phyloP scores from a whole-genome alignment of 2,329 filamentous ascomycete genomes.

The Penicillium palitans region DNA sequence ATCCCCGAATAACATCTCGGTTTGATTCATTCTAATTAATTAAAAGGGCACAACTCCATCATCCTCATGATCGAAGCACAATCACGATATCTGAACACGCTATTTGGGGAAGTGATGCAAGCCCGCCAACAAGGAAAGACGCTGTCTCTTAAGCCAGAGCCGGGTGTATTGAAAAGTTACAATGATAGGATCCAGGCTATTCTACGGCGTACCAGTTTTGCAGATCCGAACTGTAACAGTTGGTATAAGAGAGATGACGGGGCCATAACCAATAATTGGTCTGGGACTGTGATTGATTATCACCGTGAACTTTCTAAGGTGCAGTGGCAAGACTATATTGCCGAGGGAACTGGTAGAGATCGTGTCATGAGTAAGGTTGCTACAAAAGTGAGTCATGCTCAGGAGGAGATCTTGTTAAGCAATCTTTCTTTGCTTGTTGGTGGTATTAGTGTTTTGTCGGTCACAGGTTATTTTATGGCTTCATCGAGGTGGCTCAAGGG shows the following conservation, averaged over 20 bases:
- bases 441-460: constrained; percentile 69
- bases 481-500: constrained; percentile 4
- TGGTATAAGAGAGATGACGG: constrained; percentile 61
- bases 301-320: constrained; percentile 45
- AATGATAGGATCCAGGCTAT: constrained; percentile 50
- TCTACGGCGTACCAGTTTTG: constrained; percentile 51
- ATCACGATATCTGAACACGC: constrained; percentile 53
- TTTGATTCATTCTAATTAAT: background rate
- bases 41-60: constrained; percentile 55
- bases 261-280: constrained; percentile 60
- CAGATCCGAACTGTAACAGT: constrained; percentile 54
- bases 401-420: constrained; percentile 39
- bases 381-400: constrained; percentile 33
- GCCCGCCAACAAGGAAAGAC: constrained; percentile 44
- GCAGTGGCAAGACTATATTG: constrained; percentile 34
- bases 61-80: constrained; percentile 65
- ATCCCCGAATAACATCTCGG: background rate
- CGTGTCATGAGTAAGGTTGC: constrained; percentile 27
- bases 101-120: constrained; percentile 52
- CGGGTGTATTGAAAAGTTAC: constrained; percentile 42
- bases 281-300: constrained; percentile 56
- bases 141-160: constrained; percentile 50
- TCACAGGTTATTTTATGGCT: constrained; percentile 33
- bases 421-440: constrained; percentile 59
- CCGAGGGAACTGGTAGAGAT: constrained; percentile 28